phyloP scores from a whole-genome alignment of 768 basidiomycete species.

The Podaxis sp. region DNA sequence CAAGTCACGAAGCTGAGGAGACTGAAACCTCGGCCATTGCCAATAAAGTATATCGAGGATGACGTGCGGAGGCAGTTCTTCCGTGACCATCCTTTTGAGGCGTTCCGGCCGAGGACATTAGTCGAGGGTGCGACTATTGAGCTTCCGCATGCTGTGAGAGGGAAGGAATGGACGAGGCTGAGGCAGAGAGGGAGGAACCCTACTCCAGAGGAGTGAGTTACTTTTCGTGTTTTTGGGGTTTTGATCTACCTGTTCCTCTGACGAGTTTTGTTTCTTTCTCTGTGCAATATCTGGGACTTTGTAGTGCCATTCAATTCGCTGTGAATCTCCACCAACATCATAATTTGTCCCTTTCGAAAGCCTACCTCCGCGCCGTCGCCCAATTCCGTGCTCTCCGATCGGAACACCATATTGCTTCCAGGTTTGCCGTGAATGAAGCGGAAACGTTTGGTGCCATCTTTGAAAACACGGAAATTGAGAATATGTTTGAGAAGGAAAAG shows the following conservation, averaged over 20 bases:
- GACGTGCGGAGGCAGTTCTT: conserved; percentile 87
- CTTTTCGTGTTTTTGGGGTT: conserved; percentile 8
- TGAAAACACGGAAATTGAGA: conserved; percentile 53
- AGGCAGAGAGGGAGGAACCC: conserved; percentile 82
- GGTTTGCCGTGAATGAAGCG: conserved; percentile 79
- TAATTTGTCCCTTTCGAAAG: conserved; percentile 59
- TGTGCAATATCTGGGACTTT: conserved; percentile 3
- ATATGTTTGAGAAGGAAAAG: conserved; percentile 58
- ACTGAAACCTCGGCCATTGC: conserved; percentile 32
- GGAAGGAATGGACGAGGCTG: conserved; percentile 70
- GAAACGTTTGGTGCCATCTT: conserved; percentile 68
- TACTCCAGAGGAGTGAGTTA: conserved; percentile 80
- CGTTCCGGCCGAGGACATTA: conserved; percentile 74
- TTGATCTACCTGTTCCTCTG: neutral
- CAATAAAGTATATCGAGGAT: conserved; percentile 81
- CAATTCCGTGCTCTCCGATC: conserved; percentile 90
- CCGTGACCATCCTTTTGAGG: conserved; percentile 94
- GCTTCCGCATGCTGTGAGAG: conserved; percentile 51
- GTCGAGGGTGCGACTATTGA: conserved; percentile 65
- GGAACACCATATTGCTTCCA: conserved; percentile 72
- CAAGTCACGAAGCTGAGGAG: conserved; percentile 16
- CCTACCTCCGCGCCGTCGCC: conserved; percentile 73
- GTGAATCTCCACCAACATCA: conserved; percentile 72
- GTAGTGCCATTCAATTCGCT: conserved; percentile 77
- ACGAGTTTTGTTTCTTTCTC: conserved; percentile 9